Evolutionary conservation across 164 flowering plant species (phyloP).

Genomic region (Chloranthus sessilifolius): DNA sequence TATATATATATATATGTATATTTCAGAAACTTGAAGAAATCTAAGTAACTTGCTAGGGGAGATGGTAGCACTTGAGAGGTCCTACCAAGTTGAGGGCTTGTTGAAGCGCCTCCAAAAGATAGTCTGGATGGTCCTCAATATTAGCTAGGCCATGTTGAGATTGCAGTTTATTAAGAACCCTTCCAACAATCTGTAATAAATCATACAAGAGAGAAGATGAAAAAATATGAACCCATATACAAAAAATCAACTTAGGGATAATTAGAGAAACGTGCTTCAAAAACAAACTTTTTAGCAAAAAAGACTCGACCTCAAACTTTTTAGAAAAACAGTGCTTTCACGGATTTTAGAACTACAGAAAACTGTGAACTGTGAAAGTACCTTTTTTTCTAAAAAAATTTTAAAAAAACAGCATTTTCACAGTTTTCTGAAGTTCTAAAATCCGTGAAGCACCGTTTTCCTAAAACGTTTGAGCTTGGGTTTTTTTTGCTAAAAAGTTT

Average conservation of each 20-base stretch:
- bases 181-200: constrained; percentile 65
- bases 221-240: not conserved
- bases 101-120: constrained; percentile 48
- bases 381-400: not conserved
- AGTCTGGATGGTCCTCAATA: constrained; percentile 56
- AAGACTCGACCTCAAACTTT: too few relatives aligned
- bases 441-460: too few relatives aligned
- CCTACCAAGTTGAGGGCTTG: constrained; percentile 63
- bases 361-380: not conserved
- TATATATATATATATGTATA: not conserved
- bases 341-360: not conserved
- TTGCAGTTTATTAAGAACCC: constrained; percentile 46
- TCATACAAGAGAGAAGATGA: too few relatives aligned
- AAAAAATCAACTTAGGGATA: not conserved
- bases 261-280: too few relatives aligned
- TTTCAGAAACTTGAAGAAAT: not conserved
- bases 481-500: too few relatives aligned
- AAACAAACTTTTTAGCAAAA: too few relatives aligned
- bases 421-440: too few relatives aligned
- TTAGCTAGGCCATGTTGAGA: constrained; percentile 28
- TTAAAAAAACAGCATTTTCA: too few relatives aligned
- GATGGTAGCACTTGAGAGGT: constrained; percentile 47
- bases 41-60: constrained; percentile 8
- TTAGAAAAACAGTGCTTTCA: not conserved
- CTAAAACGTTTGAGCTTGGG: too few relatives aligned